Percentiles rank a stretch among this genome's conserved stretches.
phyloP scores from a whole-genome alignment of 768 basidiomycete species.

The Sporobolomyces phaffii region DNA sequence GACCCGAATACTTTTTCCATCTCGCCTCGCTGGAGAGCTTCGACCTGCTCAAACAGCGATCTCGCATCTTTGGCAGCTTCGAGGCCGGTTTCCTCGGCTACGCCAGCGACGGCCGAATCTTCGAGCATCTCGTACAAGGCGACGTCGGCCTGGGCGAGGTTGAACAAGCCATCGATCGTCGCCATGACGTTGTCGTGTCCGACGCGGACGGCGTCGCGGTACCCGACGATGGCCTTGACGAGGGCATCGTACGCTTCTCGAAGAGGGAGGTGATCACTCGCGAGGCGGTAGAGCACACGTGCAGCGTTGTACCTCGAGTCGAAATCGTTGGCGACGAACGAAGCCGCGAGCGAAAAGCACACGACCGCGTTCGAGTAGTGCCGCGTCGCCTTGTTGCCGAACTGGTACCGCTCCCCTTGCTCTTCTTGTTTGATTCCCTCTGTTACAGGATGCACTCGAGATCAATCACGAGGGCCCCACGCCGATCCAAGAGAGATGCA shows the following conservation, averaged over 20 bases:
- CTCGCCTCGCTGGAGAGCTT: conserved; percentile 25
- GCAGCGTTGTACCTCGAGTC: conserved; percentile 35
- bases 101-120: neutral
- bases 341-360: conserved; percentile 20
- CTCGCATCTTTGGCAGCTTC: conserved; percentile 19
- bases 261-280: conserved; percentile 15
- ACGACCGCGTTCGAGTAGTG: conserved; percentile 25
- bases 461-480: too few relatives aligned
- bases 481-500: neutral
- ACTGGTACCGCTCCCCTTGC: conserved; percentile 34
- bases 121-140: conserved; percentile 20
- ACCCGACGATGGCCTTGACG: conserved; percentile 6
- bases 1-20: conserved; percentile 22
- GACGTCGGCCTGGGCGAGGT: conserved; percentile 28
- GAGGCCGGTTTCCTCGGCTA: neutral
- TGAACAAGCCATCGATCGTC: conserved; percentile 31
- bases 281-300: conserved; percentile 21
- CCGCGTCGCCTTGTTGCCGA: conserved; percentile 18
- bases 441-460: neutral
- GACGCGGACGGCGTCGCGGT: conserved; percentile 17
- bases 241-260: conserved; percentile 12
- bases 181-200: neutral
- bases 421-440: conserved; percentile 35
- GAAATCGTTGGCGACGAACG: conserved; percentile 11
- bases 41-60: conserved; percentile 28